These are phyloP conservation scores for Sporodiniella umbellata DNA, from an alignment of 371 early-diverging fungal genomes.

Conservation along the genomic window DNA sequence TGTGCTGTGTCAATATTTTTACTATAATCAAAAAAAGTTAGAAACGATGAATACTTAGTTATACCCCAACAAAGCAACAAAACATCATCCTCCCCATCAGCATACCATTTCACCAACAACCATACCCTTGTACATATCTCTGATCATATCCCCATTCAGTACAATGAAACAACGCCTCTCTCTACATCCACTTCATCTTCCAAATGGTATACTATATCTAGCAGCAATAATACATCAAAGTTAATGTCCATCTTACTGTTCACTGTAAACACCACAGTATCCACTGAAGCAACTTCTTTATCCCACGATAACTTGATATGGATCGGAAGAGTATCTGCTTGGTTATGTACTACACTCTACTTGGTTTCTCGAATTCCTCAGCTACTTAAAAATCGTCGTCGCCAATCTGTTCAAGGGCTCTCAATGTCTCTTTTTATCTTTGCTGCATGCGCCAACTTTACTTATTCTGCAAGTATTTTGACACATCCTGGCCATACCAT, in stretches of 20 bases:
- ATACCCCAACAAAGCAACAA: slow-evolving; percentile 16
- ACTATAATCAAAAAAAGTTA: slow-evolving; percentile 28
- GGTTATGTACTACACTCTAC: slow-evolving; percentile 63
- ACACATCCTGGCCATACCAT: slow-evolving; percentile 39
- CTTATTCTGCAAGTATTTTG: slow-evolving; percentile 62
- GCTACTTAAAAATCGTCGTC: slow-evolving; percentile 51
- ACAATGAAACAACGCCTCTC: slow-evolving; percentile 33
- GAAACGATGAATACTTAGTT: slow-evolving; percentile 15
- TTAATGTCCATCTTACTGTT: slow-evolving; percentile 14
- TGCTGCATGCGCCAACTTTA: slow-evolving; percentile 65
- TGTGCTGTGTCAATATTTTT: slow-evolving; percentile 35
- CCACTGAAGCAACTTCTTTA: too few species aligned
- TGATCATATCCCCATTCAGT: too few species aligned
- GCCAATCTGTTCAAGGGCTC: slow-evolving; percentile 64
- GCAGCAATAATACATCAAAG: slow-evolving; percentile 3
- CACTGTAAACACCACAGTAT: slow-evolving; percentile 1
- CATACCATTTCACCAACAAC: slow-evolving; percentile 38
- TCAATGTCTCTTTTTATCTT: slow-evolving; percentile 64
- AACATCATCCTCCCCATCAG: slow-evolving; percentile 19
- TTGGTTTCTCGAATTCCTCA: slow-evolving; percentile 69
- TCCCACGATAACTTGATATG: slow-evolving; percentile 12
- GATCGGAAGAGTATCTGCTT: slow-evolving; percentile 59
- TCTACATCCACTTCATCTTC: slow-evolving; percentile 45
- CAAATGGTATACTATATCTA: slow-evolving; percentile 42
- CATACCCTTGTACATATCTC: slow-evolving; percentile 1